Evolutionary conservation across 768 basidiomycete species (phyloP).

Genomic region (Sarcodon aspratus): DNA sequence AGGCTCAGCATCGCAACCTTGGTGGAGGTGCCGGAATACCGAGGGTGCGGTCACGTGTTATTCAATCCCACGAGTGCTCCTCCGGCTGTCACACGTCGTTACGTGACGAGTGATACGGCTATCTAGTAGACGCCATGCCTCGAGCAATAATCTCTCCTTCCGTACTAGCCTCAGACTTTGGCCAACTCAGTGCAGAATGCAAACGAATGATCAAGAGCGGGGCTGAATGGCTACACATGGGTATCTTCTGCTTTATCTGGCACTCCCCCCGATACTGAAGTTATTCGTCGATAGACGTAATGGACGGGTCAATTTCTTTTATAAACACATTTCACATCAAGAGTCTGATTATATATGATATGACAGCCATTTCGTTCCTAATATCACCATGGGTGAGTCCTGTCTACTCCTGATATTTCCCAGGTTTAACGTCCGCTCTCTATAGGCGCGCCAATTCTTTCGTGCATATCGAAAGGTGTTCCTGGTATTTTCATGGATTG

Average conservation of each 20-base stretch:
- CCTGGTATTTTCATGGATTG: constrained; percentile 99
- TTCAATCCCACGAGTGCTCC: not conserved
- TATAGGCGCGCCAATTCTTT: constrained; percentile 77
- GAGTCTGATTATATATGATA: not conserved
- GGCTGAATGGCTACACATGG: constrained; percentile 98
- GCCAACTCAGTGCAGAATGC: constrained; percentile 90
- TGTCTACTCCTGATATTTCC: not conserved
- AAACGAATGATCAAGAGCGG: constrained; percentile 92
- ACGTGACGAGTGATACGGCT: no score
- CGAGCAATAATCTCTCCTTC: constrained; percentile 93
- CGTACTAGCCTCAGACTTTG: constrained; percentile 95
- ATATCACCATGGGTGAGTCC: constrained; percentile 87
- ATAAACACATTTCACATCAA: not conserved
- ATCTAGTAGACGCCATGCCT: constrained; percentile 40
- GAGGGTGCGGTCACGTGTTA: not conserved
- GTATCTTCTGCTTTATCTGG: constrained; percentile 25
- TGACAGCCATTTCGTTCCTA: constrained; percentile 89
- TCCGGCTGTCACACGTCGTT: constrained; percentile 4
- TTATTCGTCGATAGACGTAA: constrained; percentile 54
- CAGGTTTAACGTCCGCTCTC: constrained; percentile 3
- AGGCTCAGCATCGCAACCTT: no score
- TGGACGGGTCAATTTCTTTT: constrained; percentile 72
- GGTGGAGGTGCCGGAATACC: no score
- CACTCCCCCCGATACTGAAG: not conserved
- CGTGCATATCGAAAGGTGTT: constrained; percentile 74